Conservation (phyloP, 768 basidiomycete species). For the Pisolithus sp. region DNA sequence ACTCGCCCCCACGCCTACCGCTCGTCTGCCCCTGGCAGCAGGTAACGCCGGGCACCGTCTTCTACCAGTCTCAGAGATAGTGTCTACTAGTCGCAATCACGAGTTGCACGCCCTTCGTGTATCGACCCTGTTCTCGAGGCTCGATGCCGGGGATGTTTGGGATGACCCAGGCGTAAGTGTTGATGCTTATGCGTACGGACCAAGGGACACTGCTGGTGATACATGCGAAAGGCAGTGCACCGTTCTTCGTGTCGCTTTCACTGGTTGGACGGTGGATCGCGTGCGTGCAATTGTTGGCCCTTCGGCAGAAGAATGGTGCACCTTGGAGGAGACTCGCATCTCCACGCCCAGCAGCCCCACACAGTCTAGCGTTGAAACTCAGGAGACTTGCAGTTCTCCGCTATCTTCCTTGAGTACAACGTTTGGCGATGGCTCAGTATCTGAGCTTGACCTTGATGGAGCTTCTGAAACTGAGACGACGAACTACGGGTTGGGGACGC, state of each 20-base stretch:
- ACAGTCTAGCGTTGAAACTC: background rate
- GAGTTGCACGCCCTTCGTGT: slow-evolving; percentile 57
- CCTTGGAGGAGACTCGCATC: slow-evolving; percentile 49
- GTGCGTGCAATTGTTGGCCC: slow-evolving; percentile 68
- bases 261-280: slow-evolving; percentile 63
- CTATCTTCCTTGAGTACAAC: slow-evolving; percentile 5
- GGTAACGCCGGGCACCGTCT: slow-evolving; percentile 26
- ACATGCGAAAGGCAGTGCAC: slow-evolving; percentile 50
- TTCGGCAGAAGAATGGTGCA: slow-evolving; percentile 70
- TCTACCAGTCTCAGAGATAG: slow-evolving; percentile 50
- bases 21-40: slow-evolving; percentile 51
- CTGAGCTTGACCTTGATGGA: slow-evolving; percentile 6
- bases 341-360: slow-evolving; percentile 3
- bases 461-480: background rate
- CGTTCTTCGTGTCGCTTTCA: slow-evolving; percentile 61
- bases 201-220: slow-evolving; percentile 16
- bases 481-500: slow-evolving; percentile 18
- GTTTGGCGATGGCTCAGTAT: slow-evolving; percentile 3
- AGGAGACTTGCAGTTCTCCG: background rate
- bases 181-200: slow-evolving; percentile 55
- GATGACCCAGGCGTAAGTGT: slow-evolving; percentile 40
- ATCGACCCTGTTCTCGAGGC: slow-evolving; percentile 58
- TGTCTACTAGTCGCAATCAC: slow-evolving; percentile 46
- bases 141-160: slow-evolving; percentile 70
- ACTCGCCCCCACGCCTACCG: slow-evolving; percentile 66